Conservation (phyloP, 805 yeast species). For the Yamadazyma philogaea region DNA sequence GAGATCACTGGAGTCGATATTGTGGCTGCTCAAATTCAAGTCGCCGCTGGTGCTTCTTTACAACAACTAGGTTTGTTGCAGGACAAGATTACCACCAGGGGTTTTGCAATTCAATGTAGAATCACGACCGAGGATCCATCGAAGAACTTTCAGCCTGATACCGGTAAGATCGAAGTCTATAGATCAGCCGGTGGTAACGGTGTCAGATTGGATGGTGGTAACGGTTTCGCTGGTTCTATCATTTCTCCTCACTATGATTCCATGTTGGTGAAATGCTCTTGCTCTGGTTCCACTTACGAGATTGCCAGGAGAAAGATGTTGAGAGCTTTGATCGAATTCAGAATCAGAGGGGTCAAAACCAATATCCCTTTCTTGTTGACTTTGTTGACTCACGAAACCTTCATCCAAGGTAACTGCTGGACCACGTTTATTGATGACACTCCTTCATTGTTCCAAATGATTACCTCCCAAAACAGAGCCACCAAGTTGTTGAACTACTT, state of each 20-base stretch:
- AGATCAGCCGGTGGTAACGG: slow-evolving; percentile 99
- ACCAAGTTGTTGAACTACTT: slow-evolving; percentile 86
- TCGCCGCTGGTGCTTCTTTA: slow-evolving; percentile 96
- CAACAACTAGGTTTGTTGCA: slow-evolving; percentile 89
- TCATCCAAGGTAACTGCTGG: slow-evolving; percentile 88
- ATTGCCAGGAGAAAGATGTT: slow-evolving; percentile 97
- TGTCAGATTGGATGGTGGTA: slow-evolving; percentile 97
- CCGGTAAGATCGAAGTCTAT: slow-evolving; percentile 96
- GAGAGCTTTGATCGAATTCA: slow-evolving; percentile 92
- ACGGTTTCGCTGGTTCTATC: slow-evolving; percentile 94
- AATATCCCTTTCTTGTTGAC: slow-evolving; percentile 96
- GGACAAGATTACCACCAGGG: slow-evolving; percentile 92
- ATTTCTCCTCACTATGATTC: slow-evolving; percentile 98
- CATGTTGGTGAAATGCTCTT: slow-evolving; percentile 95
- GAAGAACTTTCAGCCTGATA: slow-evolving; percentile 96
- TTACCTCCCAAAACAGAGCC: slow-evolving; percentile 93
- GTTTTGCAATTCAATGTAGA: slow-evolving; percentile 98
- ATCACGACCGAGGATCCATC: slow-evolving; percentile 98
- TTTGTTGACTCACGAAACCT: slow-evolving; percentile 83
- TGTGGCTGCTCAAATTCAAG: slow-evolving; percentile 97
- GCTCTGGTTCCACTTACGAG: slow-evolving; percentile 96
- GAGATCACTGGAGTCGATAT: slow-evolving; percentile 98
- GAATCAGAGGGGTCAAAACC: slow-evolving; percentile 98
- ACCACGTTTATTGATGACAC: slow-evolving; percentile 98
- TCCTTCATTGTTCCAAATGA: slow-evolving; percentile 92